Conservation (phyloP, 1,139 yeast species). For the Diutina pseudorugosa region DNA sequence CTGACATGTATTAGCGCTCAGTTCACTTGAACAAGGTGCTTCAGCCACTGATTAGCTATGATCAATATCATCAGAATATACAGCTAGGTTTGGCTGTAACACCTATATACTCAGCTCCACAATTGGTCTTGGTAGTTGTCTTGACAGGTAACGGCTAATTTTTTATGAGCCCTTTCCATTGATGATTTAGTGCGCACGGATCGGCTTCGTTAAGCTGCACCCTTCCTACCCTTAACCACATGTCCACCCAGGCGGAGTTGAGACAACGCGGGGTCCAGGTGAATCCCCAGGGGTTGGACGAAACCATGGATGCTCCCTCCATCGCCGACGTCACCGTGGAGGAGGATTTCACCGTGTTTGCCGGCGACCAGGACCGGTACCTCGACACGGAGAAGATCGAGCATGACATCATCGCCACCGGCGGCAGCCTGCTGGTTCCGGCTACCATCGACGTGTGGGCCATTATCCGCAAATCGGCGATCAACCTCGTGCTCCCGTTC, state of each 20-base stretch:
- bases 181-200: neutral
- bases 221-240: neutral
- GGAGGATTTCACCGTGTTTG: neutral
- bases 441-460: constrained; percentile 14
- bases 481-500: constrained; percentile 76
- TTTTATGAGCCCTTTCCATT: too few species aligned
- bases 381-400: neutral
- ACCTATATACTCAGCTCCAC: too few species aligned
- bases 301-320: neutral
- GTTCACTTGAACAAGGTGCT: too few species aligned
- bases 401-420: neutral
- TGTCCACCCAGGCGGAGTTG: neutral
- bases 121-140: too few species aligned
- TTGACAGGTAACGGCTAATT: too few species aligned
- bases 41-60: too few species aligned
- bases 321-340: neutral
- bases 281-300: neutral
- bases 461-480: constrained; percentile 39
- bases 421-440: neutral
- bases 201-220: neutral
- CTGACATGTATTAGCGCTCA: too few species aligned
- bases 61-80: too few species aligned
- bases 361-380: neutral
- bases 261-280: neutral
- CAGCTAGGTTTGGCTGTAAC: too few species aligned